Conservation (phyloP, 73 alveolate genomes). For the Breviolum minutum region DNA sequence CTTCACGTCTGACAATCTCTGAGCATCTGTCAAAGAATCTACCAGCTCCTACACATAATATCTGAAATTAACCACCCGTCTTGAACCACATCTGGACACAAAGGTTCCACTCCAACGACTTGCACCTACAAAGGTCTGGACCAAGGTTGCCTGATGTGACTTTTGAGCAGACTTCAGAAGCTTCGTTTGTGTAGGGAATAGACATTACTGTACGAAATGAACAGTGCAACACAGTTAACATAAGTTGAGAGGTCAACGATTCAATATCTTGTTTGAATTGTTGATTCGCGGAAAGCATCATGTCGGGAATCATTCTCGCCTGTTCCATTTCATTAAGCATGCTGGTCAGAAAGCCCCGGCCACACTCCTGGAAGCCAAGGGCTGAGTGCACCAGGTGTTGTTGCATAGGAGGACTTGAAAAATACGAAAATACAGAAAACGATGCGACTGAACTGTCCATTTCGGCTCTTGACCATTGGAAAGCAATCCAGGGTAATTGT, state of each 20-base stretch:
- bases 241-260: not conserved
- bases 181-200: too few species aligned
- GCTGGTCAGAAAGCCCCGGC: constrained; percentile 16
- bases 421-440: too few species aligned
- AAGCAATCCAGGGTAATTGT: not conserved
- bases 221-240: not conserved
- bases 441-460: not conserved
- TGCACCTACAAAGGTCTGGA: constrained; percentile 15
- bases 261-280: not conserved
- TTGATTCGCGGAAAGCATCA: not conserved
- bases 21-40: not conserved
- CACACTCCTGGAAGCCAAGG: constrained; percentile 22
- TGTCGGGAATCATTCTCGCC: not conserved
- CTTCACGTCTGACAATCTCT: not conserved
- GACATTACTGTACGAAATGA: too few species aligned
- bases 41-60: too few species aligned
- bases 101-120: too few species aligned
- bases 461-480: not conserved
- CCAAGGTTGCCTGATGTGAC: not conserved
- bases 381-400: too few species aligned
- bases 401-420: too few species aligned
- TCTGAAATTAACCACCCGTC: too few species aligned
- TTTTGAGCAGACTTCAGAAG: too few species aligned
- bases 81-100: too few species aligned
- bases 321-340: not conserved